Conservation (phyloP, 768 basidiomycete species). For the Lactifluus rugatus region DNA sequence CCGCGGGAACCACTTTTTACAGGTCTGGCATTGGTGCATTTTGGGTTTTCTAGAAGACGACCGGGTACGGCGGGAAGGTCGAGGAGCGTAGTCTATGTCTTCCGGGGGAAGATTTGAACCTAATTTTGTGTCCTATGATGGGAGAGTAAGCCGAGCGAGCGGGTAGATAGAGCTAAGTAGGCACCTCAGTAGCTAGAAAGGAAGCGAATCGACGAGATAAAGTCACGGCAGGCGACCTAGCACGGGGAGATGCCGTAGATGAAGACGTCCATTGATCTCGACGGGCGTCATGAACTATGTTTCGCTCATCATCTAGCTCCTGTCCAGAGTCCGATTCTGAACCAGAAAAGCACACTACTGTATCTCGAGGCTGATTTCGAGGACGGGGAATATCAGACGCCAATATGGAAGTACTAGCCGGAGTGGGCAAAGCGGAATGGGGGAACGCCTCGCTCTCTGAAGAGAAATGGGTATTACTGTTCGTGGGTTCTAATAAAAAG, state of each 20-base stretch:
- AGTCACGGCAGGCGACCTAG: not conserved
- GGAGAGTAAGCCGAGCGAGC: not conserved
- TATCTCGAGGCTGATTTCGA: not conserved
- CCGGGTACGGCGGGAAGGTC: slow-evolving; percentile 5
- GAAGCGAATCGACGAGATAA: slow-evolving; percentile 8
- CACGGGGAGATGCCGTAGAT: slow-evolving; percentile 2
- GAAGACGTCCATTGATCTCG: slow-evolving; percentile 3
- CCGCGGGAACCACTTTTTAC: slow-evolving; percentile 38
- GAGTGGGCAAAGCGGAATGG: not conserved
- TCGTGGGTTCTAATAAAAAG: not conserved
- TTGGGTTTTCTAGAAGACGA: slow-evolving; percentile 29
- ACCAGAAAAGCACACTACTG: slow-evolving; percentile 6
- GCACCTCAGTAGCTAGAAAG: slow-evolving; percentile 11
- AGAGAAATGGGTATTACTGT: not conserved
- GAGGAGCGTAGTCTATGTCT: not conserved
- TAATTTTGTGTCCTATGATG: not conserved
- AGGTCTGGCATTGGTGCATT: slow-evolving; percentile 40
- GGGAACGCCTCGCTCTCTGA: slow-evolving; percentile 1
- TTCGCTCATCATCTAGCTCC: slow-evolving; percentile 9
- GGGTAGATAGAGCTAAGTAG: not conserved
- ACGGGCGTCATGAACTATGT: not conserved
- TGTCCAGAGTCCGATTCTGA: slow-evolving; percentile 13
- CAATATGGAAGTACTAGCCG: slow-evolving; percentile 1
- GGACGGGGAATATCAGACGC: not conserved
- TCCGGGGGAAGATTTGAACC: not conserved